Evolutionary conservation across 1,284 basidiomycete species (phyloP).

Genomic region (Sanghuangporus sanghuang): DNA sequence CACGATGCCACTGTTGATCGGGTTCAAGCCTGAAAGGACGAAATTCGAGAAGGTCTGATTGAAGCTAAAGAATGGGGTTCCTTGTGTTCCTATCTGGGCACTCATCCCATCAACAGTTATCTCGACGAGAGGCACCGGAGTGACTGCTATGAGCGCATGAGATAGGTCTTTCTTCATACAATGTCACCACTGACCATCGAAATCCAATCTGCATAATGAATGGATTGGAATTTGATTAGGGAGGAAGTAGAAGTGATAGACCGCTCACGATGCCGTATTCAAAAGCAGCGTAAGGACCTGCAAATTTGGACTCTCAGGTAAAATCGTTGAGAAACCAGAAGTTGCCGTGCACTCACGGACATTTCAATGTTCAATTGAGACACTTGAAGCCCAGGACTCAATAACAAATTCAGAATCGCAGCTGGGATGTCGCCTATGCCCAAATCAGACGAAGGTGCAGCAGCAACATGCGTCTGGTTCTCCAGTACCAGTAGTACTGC

Average conservation of each 20-base stretch:
- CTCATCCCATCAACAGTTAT: conserved; percentile 8
- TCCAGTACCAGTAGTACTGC: neutral
- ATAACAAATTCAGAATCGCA: conserved; percentile 6
- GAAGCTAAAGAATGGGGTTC: conserved; percentile 13
- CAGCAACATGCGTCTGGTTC: neutral
- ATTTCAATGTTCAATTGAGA: conserved; percentile 6
- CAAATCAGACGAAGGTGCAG: neutral
- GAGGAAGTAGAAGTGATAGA: neutral
- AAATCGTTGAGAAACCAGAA: neutral
- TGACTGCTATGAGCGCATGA: neutral
- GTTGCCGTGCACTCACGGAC: conserved; percentile 1
- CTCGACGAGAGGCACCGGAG: conserved; percentile 11
- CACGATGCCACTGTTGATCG: conserved; percentile 51
- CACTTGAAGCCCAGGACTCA: conserved; percentile 11
- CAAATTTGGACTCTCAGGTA: neutral
- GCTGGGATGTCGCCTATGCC: conserved; percentile 11
- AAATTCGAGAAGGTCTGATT: conserved; percentile 45
- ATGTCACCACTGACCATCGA: conserved; percentile 5
- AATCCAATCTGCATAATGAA: conserved; percentile 4
- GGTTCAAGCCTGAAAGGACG: conserved; percentile 48
- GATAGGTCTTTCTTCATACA: neutral
- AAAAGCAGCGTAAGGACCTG: conserved; percentile 10
- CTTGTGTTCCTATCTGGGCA: conserved; percentile 6
- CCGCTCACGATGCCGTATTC: conserved; percentile 13
- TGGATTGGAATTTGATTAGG: neutral